Evolutionary conservation across 163 green algal species (phyloP).

Genomic region (Volvox carteri): DNA sequence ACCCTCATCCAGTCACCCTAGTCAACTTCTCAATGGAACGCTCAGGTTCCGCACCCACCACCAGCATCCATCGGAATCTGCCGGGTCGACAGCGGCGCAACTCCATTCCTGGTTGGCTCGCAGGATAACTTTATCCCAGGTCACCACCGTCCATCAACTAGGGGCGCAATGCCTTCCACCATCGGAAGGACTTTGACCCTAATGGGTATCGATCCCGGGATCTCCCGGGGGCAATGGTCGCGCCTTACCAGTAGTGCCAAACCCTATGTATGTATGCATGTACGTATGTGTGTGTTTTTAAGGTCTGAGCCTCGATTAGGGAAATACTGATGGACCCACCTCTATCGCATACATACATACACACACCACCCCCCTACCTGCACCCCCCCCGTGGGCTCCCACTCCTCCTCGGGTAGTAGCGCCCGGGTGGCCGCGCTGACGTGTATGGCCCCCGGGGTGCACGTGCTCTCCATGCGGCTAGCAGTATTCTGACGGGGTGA

Average conservation of each 20-base stretch:
- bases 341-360: neutral
- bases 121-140: too few species aligned
- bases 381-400: constrained; percentile 34
- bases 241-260: neutral
- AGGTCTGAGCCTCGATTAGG: neutral
- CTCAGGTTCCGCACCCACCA: too few species aligned
- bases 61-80: too few species aligned
- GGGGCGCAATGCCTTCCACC: too few species aligned
- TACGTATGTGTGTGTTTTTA: neutral
- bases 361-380: neutral
- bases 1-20: neutral
- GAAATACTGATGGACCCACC: neutral
- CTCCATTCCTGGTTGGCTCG: too few species aligned
- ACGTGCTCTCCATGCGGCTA: constrained; percentile 52
- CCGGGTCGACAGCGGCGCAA: too few species aligned
- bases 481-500: constrained; percentile 42
- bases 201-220: neutral
- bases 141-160: too few species aligned
- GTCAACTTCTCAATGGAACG: neutral
- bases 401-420: constrained; percentile 2
- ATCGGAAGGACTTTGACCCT: too few species aligned
- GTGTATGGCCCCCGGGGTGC: constrained; percentile 32
- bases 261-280: neutral
- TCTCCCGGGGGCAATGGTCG: neutral
- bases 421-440: neutral